Percentiles rank a stretch among this genome's conserved stretches.
phyloP scores from a whole-genome alignment of 768 basidiomycete species.

The Suillus fuscotomentosus region DNA sequence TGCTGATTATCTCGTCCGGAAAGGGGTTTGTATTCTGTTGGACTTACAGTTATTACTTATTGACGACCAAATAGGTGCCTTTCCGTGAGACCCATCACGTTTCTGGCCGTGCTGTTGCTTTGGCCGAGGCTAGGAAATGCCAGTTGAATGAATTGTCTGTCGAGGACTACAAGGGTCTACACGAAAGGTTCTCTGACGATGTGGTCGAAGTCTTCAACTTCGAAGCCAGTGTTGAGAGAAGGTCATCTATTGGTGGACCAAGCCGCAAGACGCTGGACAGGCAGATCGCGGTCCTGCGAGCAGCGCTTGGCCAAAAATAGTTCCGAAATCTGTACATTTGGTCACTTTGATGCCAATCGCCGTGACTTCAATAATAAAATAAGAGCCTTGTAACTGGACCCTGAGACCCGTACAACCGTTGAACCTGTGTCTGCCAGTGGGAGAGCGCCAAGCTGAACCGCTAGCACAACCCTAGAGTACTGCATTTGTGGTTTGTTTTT shows the following conservation, averaged over 20 bases:
- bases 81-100: conserved; percentile 99
- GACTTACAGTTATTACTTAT: conserved; percentile 2
- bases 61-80: conserved; percentile 62
- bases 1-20: conserved; percentile 97
- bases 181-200: conserved; percentile 77
- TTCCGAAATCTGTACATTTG: neutral
- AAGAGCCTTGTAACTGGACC: neutral
- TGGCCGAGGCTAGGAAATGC: conserved; percentile 81
- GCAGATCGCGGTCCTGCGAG: conserved; percentile 78
- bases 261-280: conserved; percentile 80
- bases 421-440: neutral
- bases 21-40: conserved; percentile 68
- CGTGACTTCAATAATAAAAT: neutral
- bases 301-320: conserved; percentile 40
- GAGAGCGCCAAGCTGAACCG: neutral
- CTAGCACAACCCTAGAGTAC: neutral
- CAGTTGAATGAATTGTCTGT: conserved; percentile 81
- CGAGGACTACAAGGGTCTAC: conserved; percentile 75
- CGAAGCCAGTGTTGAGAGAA: conserved; percentile 90
- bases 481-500: neutral
- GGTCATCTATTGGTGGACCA: conserved; percentile 91
- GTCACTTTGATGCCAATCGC: neutral
- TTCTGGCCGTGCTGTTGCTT: conserved; percentile 92
- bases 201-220: conserved; percentile 89
- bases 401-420: neutral